A percentile compares a stretch with the other conserved stretches of the same genome.
phyloP scores from a whole-genome alignment of 371 early-diverging fungal genomes.

The Lichtheimia ornata region DNA sequence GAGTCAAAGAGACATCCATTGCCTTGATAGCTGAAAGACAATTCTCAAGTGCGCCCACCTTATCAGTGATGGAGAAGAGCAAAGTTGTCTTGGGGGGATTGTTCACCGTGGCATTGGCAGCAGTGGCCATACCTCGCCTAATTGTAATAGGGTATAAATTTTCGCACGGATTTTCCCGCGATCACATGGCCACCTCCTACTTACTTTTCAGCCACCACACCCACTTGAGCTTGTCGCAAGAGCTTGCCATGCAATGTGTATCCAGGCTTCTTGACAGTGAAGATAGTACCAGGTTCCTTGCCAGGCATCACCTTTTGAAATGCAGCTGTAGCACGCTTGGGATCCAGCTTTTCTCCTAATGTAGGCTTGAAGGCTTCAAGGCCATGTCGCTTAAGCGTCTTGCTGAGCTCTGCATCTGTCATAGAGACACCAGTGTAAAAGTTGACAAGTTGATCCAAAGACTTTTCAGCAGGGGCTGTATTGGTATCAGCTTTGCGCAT shows the following conservation, averaged over 20 bases:
- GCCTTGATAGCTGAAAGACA: slow-evolving; percentile 76
- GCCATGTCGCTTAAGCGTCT: slow-evolving; percentile 87
- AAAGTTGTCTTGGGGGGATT: slow-evolving; percentile 53
- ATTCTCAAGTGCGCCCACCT: slow-evolving; percentile 85
- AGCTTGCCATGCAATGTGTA: slow-evolving; percentile 89
- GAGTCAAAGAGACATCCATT: slow-evolving; percentile 80
- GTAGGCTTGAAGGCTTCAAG: slow-evolving; percentile 78
- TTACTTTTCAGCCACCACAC: slow-evolving; percentile 74
- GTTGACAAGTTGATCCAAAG: slow-evolving; percentile 68
- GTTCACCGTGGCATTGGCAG: slow-evolving; percentile 8
- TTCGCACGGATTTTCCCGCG: slow-evolving; percentile 12
- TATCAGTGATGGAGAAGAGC: slow-evolving; percentile 83
- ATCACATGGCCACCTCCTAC: slow-evolving; percentile 7
- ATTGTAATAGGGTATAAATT: no score
- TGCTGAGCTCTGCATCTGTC: slow-evolving; percentile 84
- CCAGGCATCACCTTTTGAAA: slow-evolving; percentile 88
- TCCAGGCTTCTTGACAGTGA: slow-evolving; percentile 88
- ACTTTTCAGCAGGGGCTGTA: slow-evolving; percentile 35
- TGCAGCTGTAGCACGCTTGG: slow-evolving; percentile 89
- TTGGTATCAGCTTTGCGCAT: slow-evolving; percentile 24
- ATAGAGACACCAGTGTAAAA: slow-evolving; percentile 88
- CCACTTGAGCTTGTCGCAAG: slow-evolving; percentile 94
- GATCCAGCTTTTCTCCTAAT: slow-evolving; percentile 84
- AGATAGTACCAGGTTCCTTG: slow-evolving; percentile 85
- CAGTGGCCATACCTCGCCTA: no score